Percentiles rank a stretch among this genome's conserved stretches.
phyloP scores from a whole-genome alignment of 2,329 filamentous ascomycete species.

The Colletotrichum sp. region DNA sequence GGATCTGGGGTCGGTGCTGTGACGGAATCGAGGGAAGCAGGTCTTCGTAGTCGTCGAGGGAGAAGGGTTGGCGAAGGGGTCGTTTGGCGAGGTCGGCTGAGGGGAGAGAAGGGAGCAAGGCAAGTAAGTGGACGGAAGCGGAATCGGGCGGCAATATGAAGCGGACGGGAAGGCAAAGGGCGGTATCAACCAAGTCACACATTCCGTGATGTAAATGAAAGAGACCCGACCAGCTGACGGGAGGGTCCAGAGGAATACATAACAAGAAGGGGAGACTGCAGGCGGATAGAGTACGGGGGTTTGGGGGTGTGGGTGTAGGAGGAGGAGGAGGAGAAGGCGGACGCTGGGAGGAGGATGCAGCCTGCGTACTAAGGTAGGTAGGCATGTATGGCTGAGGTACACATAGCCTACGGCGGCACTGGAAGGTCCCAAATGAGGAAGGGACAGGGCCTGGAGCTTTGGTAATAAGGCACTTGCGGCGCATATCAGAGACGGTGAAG shows the following conservation, averaged over 20 bases:
- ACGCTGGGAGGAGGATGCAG: not conserved
- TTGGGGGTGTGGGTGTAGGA: not conserved
- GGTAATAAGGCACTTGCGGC: not conserved
- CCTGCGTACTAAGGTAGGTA: not conserved
- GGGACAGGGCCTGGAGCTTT: not conserved
- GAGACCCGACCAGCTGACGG: not conserved
- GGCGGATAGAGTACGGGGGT: not conserved
- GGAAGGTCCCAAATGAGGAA: not conserved
- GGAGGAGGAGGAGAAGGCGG: not conserved
- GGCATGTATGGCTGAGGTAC: not conserved
- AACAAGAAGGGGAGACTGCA: not conserved
- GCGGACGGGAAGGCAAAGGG: not conserved
- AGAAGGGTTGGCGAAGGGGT: not conserved
- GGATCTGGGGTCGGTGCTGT: not conserved
- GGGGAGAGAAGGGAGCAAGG: not conserved
- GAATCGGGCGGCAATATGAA: conserved; percentile 4
- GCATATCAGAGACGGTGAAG: not conserved
- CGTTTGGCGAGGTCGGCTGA: not conserved
- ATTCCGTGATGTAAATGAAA: conserved; percentile 16
- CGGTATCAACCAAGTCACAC: conserved; percentile 5
- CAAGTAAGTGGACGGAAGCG: not conserved
- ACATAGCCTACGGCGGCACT: not conserved
- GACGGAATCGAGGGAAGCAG: not conserved
- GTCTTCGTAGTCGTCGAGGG: not conserved
- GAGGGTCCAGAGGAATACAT: not conserved